Evolutionary conservation across 2,329 filamentous ascomycete species (phyloP).

Genomic region (Fusarium acutatum): DNA sequence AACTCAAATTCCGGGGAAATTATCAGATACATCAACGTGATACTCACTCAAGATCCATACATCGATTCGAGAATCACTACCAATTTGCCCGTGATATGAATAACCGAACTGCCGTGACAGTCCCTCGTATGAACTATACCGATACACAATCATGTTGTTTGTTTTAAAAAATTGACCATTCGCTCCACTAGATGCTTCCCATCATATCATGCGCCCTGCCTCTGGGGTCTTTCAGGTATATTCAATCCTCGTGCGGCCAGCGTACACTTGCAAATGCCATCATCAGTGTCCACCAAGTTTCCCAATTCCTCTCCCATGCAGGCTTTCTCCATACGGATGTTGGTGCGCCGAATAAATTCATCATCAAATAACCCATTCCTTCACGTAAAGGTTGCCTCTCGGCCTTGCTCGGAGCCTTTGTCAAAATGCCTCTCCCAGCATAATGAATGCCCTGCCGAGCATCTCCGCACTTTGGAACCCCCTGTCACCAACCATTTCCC

Average conservation of each 20-base stretch:
- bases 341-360: slow-evolving; percentile 19
- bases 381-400: not conserved
- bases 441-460: not conserved
- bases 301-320: not conserved
- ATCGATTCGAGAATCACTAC: not conserved
- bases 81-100: not conserved
- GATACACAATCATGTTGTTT: not conserved
- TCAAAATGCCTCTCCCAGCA: slow-evolving; percentile 7
- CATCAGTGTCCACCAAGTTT: slow-evolving; percentile 3
- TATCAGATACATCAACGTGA: not conserved
- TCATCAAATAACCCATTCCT: slow-evolving; percentile 2
- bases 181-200: slow-evolving; percentile 22
- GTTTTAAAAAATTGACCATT: not conserved
- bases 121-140: not conserved
- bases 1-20: not conserved
- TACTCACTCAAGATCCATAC: not conserved
- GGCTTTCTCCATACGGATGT: not conserved
- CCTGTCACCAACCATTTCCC: slow-evolving; percentile 11
- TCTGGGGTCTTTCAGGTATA: slow-evolving; percentile 30
- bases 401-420: not conserved
- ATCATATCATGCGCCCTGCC: slow-evolving; percentile 11
- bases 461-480: slow-evolving; percentile 12
- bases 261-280: slow-evolving; percentile 25
- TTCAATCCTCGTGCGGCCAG: slow-evolving; percentile 30
- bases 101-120: not conserved